These are phyloP conservation scores for Apiospora rasikravindrae DNA, from an alignment of 2,329 filamentous ascomycete genomes.

Conservation along the genomic window DNA sequence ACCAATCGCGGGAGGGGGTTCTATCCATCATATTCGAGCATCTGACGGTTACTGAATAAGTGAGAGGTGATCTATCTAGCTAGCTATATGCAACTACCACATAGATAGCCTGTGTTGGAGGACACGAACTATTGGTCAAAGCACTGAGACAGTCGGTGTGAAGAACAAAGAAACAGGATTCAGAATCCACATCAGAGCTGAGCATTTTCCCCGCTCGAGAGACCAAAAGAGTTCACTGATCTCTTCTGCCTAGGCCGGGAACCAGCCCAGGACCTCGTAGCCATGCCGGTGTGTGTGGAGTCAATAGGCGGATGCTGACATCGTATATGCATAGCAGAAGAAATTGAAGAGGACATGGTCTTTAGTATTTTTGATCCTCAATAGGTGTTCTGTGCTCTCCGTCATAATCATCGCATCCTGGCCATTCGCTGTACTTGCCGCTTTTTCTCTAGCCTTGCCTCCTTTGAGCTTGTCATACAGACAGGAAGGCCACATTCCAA, in stretches of 20 bases:
- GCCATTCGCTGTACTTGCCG: slow-evolving; percentile 17
- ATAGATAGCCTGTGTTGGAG: neutral
- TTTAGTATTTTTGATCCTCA: neutral
- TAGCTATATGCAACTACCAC: neutral
- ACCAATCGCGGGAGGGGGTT: neutral
- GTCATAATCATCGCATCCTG: slow-evolving; percentile 7
- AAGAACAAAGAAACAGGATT: neutral
- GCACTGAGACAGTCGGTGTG: neutral
- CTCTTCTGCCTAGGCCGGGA: neutral
- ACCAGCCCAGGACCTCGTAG: neutral
- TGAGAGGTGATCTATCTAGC: neutral
- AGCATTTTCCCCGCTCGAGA: neutral
- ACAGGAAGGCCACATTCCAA: neutral
- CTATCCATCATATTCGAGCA: neutral
- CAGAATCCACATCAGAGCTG: neutral
- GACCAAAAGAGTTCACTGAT: neutral
- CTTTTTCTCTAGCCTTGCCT: slow-evolving; percentile 22
- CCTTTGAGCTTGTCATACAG: neutral
- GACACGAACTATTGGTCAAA: slow-evolving; percentile 3
- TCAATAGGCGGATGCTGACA: neutral
- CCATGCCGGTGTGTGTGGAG: neutral
- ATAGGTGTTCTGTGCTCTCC: neutral
- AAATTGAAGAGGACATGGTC: neutral
- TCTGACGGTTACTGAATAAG: neutral
- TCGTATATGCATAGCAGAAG: neutral